Evolutionary conservation across 768 basidiomycete genomes (phyloP), one percentile per base, ranked within the genome.

Genomic region (Serendipita sp.): DNA sequence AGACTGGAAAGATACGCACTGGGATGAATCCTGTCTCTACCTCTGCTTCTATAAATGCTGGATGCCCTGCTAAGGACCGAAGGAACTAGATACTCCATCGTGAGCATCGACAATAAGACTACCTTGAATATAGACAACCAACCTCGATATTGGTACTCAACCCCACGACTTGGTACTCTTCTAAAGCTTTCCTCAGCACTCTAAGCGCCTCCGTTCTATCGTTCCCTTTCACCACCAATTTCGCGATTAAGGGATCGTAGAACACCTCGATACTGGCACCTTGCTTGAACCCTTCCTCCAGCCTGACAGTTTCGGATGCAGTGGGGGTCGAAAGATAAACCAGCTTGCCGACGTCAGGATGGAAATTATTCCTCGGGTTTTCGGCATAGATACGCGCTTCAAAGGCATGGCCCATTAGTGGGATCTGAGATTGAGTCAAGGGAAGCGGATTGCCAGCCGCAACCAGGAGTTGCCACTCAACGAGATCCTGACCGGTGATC

Each of bases 321-420:
- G 75, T 71, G 0, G 93, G 93, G 0, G 89, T 87, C 0, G 87
- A 86, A 58, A 93, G 81, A 71, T 92, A 86, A 3, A 89, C 72
- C 11, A 99, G 98, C 75, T 99, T 99, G 67, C 96, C 96, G 3
- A 91, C 97, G 73, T 99, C 96, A 24, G 96, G 96, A 73, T 96
- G 92, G 87, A 99, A 98, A 66, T 78, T 80, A 44, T 81, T 70
- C n/a, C 88, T 84, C 14, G 96, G 83, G 72, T 99, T 95, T 75
- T 99, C 96, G 26, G 96, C 98, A 44, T 96, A 98, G 74, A 99
- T 80, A 75, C 96, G 94, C 74, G 93, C 96, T 71, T 99, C 96
- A 64, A 99, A 98, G 1, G 96, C 95, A 71, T 89, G 97, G 34
- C 96, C 96, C 64, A 96, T 88, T 74, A 90, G 92, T 65, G 85